A percentile compares a stretch with the other conserved stretches of the same genome.
These are phyloP conservation scores for Saccharomycopsis sp. DNA, from an alignment of 805 yeast genomes.

Conservation along the genomic window DNA sequence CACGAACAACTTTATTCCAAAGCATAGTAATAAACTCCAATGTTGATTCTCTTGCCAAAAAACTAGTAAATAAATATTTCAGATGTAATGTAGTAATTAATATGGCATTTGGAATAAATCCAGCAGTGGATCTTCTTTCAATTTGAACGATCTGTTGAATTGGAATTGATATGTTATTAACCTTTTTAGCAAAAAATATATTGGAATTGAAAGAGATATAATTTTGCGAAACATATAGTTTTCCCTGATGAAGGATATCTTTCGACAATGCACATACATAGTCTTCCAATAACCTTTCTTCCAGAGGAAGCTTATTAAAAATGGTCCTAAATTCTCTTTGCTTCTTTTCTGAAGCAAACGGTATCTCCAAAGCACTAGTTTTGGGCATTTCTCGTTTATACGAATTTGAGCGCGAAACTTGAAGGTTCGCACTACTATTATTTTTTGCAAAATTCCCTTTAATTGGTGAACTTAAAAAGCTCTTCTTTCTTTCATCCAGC, in stretches of 20 bases:
- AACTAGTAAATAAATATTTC: conserved; percentile 57
- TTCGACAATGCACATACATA: conserved; percentile 58
- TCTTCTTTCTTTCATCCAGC: no score
- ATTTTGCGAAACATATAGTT: conserved; percentile 48
- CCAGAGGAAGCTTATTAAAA: conserved; percentile 44
- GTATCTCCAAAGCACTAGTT: conserved; percentile 13
- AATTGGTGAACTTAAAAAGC: not conserved
- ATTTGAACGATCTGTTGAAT: conserved; percentile 55
- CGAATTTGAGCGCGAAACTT: conserved; percentile 1
- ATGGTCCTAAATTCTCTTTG: conserved; percentile 54
- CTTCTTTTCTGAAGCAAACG: conserved; percentile 41
- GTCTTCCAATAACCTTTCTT: conserved; percentile 53
- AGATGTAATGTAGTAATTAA: conserved; percentile 56
- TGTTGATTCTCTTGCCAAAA: conserved; percentile 50
- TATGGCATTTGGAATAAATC: conserved; percentile 64
- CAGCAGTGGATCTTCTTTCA: conserved; percentile 59
- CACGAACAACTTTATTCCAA: conserved; percentile 46
- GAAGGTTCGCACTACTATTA: conserved; percentile 1
- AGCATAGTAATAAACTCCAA: conserved; percentile 47
- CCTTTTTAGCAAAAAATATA: conserved; percentile 61
- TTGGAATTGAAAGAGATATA: conserved; percentile 60
- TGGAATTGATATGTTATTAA: conserved; percentile 51
- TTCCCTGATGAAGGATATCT: conserved; percentile 64
- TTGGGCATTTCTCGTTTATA: not conserved
- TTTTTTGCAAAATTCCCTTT: not conserved